These are phyloP conservation scores for Mytilinidion resinicola DNA, from an alignment of 495 filamentous ascomycete species.

Conservation along the genomic window DNA sequence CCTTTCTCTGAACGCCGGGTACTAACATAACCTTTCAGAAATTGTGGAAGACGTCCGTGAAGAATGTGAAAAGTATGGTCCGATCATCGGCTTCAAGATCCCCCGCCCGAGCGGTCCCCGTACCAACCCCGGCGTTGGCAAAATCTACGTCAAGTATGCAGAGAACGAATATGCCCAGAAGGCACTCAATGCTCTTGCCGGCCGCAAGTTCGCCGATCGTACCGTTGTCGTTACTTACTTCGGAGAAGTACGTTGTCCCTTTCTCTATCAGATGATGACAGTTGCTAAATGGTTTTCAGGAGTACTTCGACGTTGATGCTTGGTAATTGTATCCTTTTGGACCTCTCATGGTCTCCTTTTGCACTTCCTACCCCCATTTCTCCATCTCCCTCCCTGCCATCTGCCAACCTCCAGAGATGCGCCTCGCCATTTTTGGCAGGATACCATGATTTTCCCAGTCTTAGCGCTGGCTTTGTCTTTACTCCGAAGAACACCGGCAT, in stretches of 20 bases:
- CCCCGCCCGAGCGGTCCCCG: slow-evolving; percentile 78
- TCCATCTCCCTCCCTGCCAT: too few species aligned
- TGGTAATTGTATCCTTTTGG: slow-evolving; percentile 50
- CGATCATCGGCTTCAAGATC: slow-evolving; percentile 78
- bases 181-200: slow-evolving; percentile 79
- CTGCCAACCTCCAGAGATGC: too few species aligned
- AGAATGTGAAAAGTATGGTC: slow-evolving; percentile 87
- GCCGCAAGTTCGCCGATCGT: slow-evolving; percentile 88
- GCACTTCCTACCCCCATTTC: too few species aligned
- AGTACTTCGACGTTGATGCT: slow-evolving; percentile 71
- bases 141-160: slow-evolving; percentile 95
- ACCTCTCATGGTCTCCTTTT: not conserved
- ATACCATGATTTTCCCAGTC: too few species aligned
- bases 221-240: slow-evolving; percentile 97
- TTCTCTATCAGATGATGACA: not conserved
- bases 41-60: slow-evolving; percentile 88
- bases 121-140: slow-evolving; percentile 83
- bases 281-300: slow-evolving; percentile 41
- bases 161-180: slow-evolving; percentile 68
- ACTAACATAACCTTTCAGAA: slow-evolving; percentile 51
- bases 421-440: too few species aligned
- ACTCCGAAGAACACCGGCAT: too few species aligned
- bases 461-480: too few species aligned
- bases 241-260: slow-evolving; percentile 49
- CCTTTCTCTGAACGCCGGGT: not conserved